These are phyloP conservation scores for Tilletia caries DNA, from an alignment of 1,284 basidiomycete species.

Conservation along the genomic window DNA sequence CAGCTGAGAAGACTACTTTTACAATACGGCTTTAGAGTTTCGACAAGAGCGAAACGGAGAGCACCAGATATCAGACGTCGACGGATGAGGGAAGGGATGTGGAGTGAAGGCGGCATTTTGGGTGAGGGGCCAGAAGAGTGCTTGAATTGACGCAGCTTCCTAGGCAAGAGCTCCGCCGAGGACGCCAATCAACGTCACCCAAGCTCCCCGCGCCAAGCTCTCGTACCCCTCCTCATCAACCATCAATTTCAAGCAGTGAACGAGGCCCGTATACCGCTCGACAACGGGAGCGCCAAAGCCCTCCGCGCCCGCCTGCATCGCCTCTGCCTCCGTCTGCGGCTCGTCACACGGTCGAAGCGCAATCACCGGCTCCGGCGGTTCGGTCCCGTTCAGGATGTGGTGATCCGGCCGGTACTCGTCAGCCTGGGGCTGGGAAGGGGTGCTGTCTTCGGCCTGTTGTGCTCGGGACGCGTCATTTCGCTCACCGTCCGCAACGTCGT, in stretches of 20 bases:
- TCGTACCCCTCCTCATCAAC: slow-evolving; percentile 49
- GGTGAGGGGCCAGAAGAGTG: no score
- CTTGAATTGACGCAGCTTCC: no score
- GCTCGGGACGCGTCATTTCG: background rate
- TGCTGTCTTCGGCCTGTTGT: background rate
- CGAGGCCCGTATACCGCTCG: slow-evolving; percentile 39
- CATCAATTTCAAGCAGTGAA: slow-evolving; percentile 50
- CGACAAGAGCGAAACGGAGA: no score
- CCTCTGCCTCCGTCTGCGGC: slow-evolving; percentile 30
- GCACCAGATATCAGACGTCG: no score
- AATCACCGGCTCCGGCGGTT: slow-evolving; percentile 49
- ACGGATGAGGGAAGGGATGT: no score
- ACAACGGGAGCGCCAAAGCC: slow-evolving; percentile 48
- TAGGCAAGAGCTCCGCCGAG: background rate
- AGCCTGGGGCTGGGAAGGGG: background rate
- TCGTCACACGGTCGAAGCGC: slow-evolving; percentile 49
- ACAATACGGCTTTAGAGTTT: no score
- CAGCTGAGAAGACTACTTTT: no score
- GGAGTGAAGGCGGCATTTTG: no score
- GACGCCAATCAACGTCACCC: slow-evolving; percentile 39
- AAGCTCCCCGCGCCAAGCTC: slow-evolving; percentile 44
- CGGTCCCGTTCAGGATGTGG: slow-evolving; percentile 26
- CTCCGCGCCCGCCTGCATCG: slow-evolving; percentile 22
- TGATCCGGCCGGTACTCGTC: background rate
- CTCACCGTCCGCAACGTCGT: slow-evolving; percentile 23